Evolutionary conservation across 257 asterid species (phyloP).

Genomic region (Solanum pennellii): DNA sequence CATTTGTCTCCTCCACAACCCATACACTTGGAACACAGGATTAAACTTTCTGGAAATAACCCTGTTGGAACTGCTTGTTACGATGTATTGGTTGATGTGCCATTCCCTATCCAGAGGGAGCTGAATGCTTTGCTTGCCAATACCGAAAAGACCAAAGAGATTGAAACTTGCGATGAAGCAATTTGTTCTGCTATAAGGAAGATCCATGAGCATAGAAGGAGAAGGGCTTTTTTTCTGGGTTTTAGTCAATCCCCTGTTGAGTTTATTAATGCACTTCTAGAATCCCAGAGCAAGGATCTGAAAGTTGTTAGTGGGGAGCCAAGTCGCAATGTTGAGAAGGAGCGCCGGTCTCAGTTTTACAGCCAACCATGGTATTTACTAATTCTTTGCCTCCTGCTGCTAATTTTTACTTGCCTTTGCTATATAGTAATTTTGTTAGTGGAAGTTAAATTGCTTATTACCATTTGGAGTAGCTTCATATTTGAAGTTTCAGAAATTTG

Average conservation of each 20-base stretch:
- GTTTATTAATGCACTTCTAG: constrained; percentile 72
- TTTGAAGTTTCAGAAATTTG: not conserved
- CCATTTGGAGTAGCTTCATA: not conserved
- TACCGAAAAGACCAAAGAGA: constrained; percentile 89
- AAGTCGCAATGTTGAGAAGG: constrained; percentile 76
- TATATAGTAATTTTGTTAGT: not conserved
- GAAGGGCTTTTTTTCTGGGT: constrained; percentile 96
- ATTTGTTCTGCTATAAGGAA: constrained; percentile 83
- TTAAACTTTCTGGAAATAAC: constrained; percentile 74
- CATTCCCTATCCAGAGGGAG: constrained; percentile 90
- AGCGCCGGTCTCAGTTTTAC: constrained; percentile 80
- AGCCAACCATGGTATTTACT: constrained; percentile 79
- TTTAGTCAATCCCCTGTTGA: constrained; percentile 97
- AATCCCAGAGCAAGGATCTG: constrained; percentile 88
- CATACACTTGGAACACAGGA: constrained; percentile 85
- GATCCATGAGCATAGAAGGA: constrained; percentile 84
- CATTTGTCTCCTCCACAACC: constrained; percentile 86
- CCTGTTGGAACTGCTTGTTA: constrained; percentile 93
- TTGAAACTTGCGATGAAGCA: constrained; percentile 89
- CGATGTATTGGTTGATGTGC: constrained; percentile 80
- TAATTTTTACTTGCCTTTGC: not conserved
- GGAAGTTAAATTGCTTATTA: not conserved
- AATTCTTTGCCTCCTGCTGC: not conserved
- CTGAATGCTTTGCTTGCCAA: constrained; percentile 72
- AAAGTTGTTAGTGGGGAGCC: constrained; percentile 75